Base-by-base conservation (phyloP, 306 rosid species). In the Medicago arabica region DNA sequence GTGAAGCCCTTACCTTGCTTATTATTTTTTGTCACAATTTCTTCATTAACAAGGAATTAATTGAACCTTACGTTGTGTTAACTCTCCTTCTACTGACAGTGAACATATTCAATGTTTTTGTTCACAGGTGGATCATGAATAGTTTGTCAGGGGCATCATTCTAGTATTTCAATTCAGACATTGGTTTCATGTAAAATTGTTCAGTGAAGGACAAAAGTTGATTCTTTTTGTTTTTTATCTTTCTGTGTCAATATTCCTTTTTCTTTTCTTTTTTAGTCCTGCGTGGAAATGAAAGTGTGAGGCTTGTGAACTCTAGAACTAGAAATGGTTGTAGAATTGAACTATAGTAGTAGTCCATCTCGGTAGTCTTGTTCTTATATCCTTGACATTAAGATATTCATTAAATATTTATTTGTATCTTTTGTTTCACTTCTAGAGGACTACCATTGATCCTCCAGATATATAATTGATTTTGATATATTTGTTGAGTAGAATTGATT, bases 81-180 rank as follows among this genome's bases (percentile, higher is more conserved):
- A 53, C 13, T 53, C 19, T 54, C 12, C 14, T 55, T 55, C 2
- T 55, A 4, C 2, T 55, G 34, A 55, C 28, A 17, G 13, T 17
- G 25, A 53, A 53, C 18, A 53, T 55, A 9, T 19, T 55, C 61
- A 11, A 18, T 4, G 13, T 9, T 55, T 55, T 19, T 16, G 10
- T 23, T 58, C 51, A 70, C 87, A 88, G 92, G 83, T 76, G 69
- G 70, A 13, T 3, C 70, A n/a, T 59, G 34, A 66, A 44, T 12
- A 15, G 54, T 9, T 55, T 55, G 34, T 44, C 75, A 36, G 36
- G 76, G 61, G 69, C 6, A 9, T 18, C 61, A 9, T 83, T 67
- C 67, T 46, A 16, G 81, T 11, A 5, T 46, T 38, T 40, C 64
- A 15, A n/a, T 36, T 54, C 69, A n/a, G 58, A 51, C 7, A 46